Conservation (phyloP, 352 stramenopile genomes). For the Phytophthora kernoviae region DNA sequence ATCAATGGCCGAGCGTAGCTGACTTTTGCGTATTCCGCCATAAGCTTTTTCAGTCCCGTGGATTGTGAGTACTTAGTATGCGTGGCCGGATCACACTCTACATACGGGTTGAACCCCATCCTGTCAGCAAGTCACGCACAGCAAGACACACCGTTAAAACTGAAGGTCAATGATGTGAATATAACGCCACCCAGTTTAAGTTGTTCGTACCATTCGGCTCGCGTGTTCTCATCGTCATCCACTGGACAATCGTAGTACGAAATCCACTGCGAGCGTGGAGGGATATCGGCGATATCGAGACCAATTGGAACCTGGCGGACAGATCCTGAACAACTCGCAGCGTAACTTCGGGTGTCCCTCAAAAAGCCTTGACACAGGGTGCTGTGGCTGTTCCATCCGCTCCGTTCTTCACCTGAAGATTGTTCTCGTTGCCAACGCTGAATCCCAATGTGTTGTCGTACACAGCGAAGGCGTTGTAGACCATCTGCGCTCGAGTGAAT, state of each 20-base stretch:
- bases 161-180: no score
- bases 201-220: constrained; percentile 47
- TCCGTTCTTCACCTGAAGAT: constrained; percentile 46
- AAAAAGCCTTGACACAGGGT: constrained; percentile 78
- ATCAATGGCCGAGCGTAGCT: constrained; percentile 63
- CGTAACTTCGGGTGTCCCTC: constrained; percentile 62
- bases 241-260: constrained; percentile 76
- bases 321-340: constrained; percentile 35
- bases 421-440: constrained; percentile 74
- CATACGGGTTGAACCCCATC: constrained; percentile 60
- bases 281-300: constrained; percentile 74
- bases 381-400: constrained; percentile 44
- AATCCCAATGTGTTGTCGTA: constrained; percentile 76
- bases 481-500: constrained; percentile 60
- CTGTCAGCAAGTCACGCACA: constrained; percentile 2
- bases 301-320: constrained; percentile 73
- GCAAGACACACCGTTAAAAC: no score
- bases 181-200: no score
- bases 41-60: constrained; percentile 51
- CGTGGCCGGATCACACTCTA: constrained; percentile 52
- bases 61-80: constrained; percentile 58
- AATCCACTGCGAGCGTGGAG: constrained; percentile 62
- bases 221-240: constrained; percentile 31
- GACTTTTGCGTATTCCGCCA: constrained; percentile 56
- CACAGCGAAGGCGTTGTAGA: constrained; percentile 76